These are phyloP conservation scores for Sarocladiaceae sp. DNA, from an alignment of 2,329 filamentous ascomycete species.

Conservation along the genomic window DNA sequence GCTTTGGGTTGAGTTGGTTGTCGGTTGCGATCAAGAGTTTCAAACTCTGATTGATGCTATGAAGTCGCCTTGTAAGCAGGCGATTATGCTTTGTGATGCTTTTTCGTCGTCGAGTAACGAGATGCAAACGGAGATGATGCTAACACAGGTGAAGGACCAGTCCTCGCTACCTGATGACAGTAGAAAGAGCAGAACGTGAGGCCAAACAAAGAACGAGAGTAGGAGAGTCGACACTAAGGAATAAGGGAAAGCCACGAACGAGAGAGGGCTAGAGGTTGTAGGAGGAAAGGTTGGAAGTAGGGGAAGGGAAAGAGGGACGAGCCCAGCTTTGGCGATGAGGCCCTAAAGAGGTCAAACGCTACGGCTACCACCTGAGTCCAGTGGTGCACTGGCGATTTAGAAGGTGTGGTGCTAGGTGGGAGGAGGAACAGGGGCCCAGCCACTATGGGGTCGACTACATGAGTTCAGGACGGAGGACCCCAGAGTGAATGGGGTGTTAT, in stretches of 20 bases:
- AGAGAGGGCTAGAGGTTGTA: constrained; percentile 9
- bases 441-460: too few species aligned
- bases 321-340: constrained; percentile 4
- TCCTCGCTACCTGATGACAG: constrained; percentile 5
- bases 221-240: constrained; percentile 6
- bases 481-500: too few species aligned
- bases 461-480: too few species aligned
- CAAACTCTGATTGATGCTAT: constrained; percentile 1
- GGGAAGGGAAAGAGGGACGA: constrained; percentile 11
- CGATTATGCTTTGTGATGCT: background rate
- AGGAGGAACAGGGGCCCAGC: too few species aligned
- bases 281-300: constrained; percentile 15
- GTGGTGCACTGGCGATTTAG: too few species aligned
- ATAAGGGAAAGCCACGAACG: constrained; percentile 18
- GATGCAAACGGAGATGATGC: background rate
- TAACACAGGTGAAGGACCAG: constrained; percentile 8
- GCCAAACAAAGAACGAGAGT: constrained; percentile 6
- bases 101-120: background rate
- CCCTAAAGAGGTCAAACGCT: constrained; percentile 4
- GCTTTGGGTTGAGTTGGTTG: too few species aligned
- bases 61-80: background rate
- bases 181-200: constrained; percentile 6
- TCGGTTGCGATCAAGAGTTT: background rate
- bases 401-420: too few species aligned
- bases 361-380: too few species aligned